A percentile compares a stretch with the other conserved stretches of the same genome.
phyloP scores from a whole-genome alignment of 805 yeast genomes.

The Nakazawaea siamensis region DNA sequence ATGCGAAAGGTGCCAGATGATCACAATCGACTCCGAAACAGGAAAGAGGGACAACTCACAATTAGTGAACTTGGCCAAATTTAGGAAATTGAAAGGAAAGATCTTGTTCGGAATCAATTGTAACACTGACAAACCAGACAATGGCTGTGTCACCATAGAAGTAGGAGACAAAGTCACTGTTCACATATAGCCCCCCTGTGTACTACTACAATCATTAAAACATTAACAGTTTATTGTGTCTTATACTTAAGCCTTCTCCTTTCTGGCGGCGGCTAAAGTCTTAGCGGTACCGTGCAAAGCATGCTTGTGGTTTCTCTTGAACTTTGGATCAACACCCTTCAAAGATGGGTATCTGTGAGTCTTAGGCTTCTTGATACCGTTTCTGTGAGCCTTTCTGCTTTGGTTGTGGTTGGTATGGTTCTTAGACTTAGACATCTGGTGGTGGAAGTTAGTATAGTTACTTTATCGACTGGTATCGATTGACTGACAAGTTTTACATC shows the following conservation, averaged over 20 bases:
- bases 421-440: conserved; percentile 96
- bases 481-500: no score
- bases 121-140: conserved; percentile 12
- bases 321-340: conserved; percentile 99
- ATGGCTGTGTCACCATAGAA: no score
- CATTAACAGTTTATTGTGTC: no score
- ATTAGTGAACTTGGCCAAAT: conserved; percentile 23
- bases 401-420: conserved; percentile 99
- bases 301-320: conserved; percentile 98
- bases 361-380: conserved; percentile 99
- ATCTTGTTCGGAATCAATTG: conserved; percentile 29
- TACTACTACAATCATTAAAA: neutral
- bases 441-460: conserved; percentile 14
- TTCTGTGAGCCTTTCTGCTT: conserved; percentile 99
- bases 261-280: conserved; percentile 73
- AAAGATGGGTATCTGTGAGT: conserved; percentile 96
- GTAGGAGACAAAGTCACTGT: no score
- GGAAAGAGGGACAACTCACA: conserved; percentile 26
- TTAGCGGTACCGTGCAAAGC: conserved; percentile 97
- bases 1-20: conserved; percentile 37
- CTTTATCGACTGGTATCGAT: no score
- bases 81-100: conserved; percentile 26
- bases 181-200: neutral
- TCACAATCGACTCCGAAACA: conserved; percentile 27
- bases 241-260: conserved; percentile 16